A percentile compares a stretch with the other conserved stretches of the same genome.
These are phyloP conservation scores for Beauveria bassiana DNA, from an alignment of 2,329 filamentous ascomycete genomes.

Conservation along the genomic window DNA sequence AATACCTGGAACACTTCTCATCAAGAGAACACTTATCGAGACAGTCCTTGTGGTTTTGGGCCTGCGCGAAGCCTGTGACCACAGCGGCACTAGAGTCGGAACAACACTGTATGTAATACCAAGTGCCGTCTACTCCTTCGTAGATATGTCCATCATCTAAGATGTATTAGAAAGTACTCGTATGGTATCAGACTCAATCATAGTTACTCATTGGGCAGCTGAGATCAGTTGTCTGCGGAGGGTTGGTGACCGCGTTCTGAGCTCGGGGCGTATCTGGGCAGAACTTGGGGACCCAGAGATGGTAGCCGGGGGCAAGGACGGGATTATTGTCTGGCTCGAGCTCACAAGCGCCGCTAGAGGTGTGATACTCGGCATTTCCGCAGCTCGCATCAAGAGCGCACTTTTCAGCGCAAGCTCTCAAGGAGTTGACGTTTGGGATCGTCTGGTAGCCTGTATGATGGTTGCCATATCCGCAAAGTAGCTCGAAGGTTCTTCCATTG, in stretches of 20 bases:
- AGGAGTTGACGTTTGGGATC: not conserved
- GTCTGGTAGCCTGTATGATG: not conserved
- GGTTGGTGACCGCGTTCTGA: not conserved
- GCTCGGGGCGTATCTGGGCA: not conserved
- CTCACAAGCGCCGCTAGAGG: not conserved
- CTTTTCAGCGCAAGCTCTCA: not conserved
- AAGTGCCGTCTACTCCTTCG: slow-evolving; percentile 15
- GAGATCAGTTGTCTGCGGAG: not conserved
- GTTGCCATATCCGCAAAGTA: not conserved
- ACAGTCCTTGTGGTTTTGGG: slow-evolving; percentile 11
- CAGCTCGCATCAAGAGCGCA: not conserved
- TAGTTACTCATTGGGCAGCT: not conserved
- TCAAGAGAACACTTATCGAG: slow-evolving; percentile 12
- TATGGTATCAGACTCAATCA: not conserved
- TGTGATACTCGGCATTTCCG: not conserved
- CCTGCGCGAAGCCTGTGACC: slow-evolving; percentile 4
- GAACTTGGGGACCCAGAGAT: not conserved
- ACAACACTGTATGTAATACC: slow-evolving; percentile 15
- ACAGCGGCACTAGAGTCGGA: slow-evolving; percentile 11
- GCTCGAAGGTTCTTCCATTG: not conserved
- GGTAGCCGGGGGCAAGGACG: not conserved
- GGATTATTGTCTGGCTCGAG: not conserved
- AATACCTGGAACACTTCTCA: slow-evolving; percentile 14
- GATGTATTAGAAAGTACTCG: not conserved
- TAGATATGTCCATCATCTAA: slow-evolving; percentile 14